These are phyloP conservation scores for Trichoderma hamatum DNA, from an alignment of 2,329 filamentous ascomycete species.

Conservation along the genomic window DNA sequence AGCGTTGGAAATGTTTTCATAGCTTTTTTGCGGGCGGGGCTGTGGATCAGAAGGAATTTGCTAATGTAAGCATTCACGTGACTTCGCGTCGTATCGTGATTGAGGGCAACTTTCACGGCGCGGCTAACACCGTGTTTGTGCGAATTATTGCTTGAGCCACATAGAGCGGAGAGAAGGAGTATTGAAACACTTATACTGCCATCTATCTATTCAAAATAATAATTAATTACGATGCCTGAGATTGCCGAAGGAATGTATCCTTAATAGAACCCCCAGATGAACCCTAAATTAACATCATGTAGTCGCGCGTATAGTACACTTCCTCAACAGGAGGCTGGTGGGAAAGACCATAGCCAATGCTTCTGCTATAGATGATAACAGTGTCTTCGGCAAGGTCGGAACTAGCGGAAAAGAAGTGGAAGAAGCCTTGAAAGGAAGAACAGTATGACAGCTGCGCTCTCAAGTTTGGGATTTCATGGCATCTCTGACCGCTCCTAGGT, in stretches of 20 bases:
- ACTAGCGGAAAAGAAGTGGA: slow-evolving; percentile 76
- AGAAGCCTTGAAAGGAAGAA: slow-evolving; percentile 73
- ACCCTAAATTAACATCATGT: slow-evolving; percentile 8
- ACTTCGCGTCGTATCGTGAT: slow-evolving; percentile 34
- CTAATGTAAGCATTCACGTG: slow-evolving; percentile 38
- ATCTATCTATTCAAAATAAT: not conserved
- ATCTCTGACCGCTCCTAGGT: slow-evolving; percentile 43
- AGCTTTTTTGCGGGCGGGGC: slow-evolving; percentile 32
- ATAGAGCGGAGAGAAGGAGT: not conserved
- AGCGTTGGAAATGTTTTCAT: slow-evolving; percentile 25
- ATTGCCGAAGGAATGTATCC: slow-evolving; percentile 58
- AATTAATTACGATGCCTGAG: slow-evolving; percentile 56
- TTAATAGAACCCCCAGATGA: not conserved
- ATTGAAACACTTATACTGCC: not conserved
- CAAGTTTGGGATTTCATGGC: not conserved
- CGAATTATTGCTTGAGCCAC: not conserved
- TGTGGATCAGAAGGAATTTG: slow-evolving; percentile 28
- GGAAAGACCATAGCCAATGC: slow-evolving; percentile 76
- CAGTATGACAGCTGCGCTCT: slow-evolving; percentile 40
- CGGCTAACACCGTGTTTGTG: not conserved
- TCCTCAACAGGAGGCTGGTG: slow-evolving; percentile 78
- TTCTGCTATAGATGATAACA: slow-evolving; percentile 74
- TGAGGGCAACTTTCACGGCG: not conserved
- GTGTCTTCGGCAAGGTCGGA: slow-evolving; percentile 88
- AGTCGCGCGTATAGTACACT: slow-evolving; percentile 86